phyloP scores from a whole-genome alignment of 495 filamentous ascomycete genomes.

The Hypoxylon fuscum region DNA sequence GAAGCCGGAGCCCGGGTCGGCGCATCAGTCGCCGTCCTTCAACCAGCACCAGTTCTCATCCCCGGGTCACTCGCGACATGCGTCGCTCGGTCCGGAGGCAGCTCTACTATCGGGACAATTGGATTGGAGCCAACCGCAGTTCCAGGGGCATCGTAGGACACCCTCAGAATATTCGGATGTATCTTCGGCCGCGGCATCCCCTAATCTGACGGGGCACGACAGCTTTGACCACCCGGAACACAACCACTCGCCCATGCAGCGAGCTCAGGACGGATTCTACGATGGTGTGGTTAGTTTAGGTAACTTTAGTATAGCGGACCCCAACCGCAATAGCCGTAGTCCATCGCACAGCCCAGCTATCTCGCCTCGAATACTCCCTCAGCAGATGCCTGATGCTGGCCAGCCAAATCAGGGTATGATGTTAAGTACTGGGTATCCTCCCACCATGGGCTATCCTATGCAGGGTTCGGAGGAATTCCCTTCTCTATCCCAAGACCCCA shows the following conservation, averaged over 20 bases:
- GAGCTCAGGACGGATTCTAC: slow-evolving; percentile 77
- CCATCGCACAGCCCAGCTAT: slow-evolving; percentile 86
- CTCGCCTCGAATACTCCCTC: slow-evolving; percentile 82
- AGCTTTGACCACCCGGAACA: slow-evolving; percentile 78
- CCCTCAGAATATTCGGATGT: slow-evolving; percentile 91
- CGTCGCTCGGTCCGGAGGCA: slow-evolving; percentile 81
- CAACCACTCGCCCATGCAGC: slow-evolving; percentile 80
- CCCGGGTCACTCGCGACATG: slow-evolving; percentile 74
- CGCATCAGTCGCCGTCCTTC: slow-evolving; percentile 65
- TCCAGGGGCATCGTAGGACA: slow-evolving; percentile 79
- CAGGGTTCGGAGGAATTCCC: slow-evolving; percentile 68
- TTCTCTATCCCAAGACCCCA: slow-evolving; percentile 56
- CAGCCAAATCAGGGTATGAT: slow-evolving; percentile 50
- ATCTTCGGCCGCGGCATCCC: slow-evolving; percentile 82
- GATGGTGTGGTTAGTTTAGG: slow-evolving; percentile 80
- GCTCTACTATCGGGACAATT: slow-evolving; percentile 72
- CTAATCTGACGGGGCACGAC: slow-evolving; percentile 80
- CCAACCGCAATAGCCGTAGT: slow-evolving; percentile 69
- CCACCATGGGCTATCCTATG: slow-evolving; percentile 61
- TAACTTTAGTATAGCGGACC: slow-evolving; percentile 84
- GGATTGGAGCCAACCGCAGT: slow-evolving; percentile 80
- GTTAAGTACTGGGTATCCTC: slow-evolving; percentile 40
- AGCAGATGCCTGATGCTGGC: slow-evolving; percentile 65
- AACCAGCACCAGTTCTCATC: slow-evolving; percentile 66
- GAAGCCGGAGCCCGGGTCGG: slow-evolving; percentile 67